Conservation (phyloP, 495 filamentous ascomycete species). For the Penicillium bialowiezense region DNA sequence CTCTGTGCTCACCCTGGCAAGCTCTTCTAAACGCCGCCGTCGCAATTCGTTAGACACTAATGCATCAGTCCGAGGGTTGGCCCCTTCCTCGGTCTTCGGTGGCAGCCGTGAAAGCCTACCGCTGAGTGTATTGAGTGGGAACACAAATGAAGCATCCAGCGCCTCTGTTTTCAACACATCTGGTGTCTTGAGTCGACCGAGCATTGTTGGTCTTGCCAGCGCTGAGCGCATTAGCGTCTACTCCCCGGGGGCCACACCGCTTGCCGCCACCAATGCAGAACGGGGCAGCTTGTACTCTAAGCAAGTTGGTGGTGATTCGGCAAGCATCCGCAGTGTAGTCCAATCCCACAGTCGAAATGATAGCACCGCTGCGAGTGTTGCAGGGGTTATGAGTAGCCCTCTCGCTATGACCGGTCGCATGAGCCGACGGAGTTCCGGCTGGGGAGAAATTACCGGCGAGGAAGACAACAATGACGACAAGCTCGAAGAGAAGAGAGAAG, state of each 20-base stretch:
- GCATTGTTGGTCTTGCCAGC: slow-evolving; percentile 60
- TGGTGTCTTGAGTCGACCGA: slow-evolving; percentile 47
- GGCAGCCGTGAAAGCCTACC: slow-evolving; percentile 86
- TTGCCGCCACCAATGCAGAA: slow-evolving; percentile 57
- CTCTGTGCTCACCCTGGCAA: slow-evolving; percentile 93
- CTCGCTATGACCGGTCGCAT: slow-evolving; percentile 49
- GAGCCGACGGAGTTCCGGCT: slow-evolving; percentile 61
- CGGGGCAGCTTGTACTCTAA: slow-evolving; percentile 81
- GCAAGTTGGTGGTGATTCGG: slow-evolving; percentile 63
- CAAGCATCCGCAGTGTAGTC: slow-evolving; percentile 74
- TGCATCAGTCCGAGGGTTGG: slow-evolving; percentile 87
- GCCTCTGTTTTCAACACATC: slow-evolving; percentile 51
- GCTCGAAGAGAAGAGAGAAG: slow-evolving; percentile 10
- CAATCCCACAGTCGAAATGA: slow-evolving; percentile 77
- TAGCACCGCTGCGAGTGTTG: slow-evolving; percentile 75
- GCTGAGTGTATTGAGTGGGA: slow-evolving; percentile 81
- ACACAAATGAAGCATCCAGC: slow-evolving; percentile 56
- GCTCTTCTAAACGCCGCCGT: slow-evolving; percentile 85
- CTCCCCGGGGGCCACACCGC: slow-evolving; percentile 68
- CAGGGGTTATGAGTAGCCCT: slow-evolving; percentile 57
- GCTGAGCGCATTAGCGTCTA: slow-evolving; percentile 85
- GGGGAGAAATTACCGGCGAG: slow-evolving; percentile 56
- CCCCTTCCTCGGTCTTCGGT: slow-evolving; percentile 88
- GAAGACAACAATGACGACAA: slow-evolving; percentile 36
- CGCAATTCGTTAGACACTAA: slow-evolving; percentile 92